Conservation (phyloP, 1,284 basidiomycete genomes). For the Amanita bisporigera region DNA sequence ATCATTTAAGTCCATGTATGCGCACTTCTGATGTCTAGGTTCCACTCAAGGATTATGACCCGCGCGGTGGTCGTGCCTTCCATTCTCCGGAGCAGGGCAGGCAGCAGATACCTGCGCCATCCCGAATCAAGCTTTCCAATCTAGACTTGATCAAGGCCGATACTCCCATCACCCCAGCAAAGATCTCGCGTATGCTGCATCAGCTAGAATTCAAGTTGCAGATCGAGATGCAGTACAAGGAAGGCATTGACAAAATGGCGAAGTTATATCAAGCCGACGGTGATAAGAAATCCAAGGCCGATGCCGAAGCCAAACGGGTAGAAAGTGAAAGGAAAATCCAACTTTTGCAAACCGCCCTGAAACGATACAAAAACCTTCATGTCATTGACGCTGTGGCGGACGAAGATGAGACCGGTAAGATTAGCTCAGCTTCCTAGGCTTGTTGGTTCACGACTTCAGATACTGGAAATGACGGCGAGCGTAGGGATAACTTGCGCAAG, state of each 20-base stretch:
- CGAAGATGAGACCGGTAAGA: conserved; percentile 74
- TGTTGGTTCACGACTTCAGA: conserved; percentile 8
- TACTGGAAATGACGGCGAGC: conserved; percentile 78
- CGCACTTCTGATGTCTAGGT: conserved; percentile 44
- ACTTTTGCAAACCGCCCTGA: conserved; percentile 89
- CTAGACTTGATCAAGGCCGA: conserved; percentile 97
- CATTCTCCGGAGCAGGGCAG: conserved; percentile 51
- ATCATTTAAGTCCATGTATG: conserved; percentile 18
- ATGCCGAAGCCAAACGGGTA: conserved; percentile 92
- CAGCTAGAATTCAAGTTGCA: conserved; percentile 99
- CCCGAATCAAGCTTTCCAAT: conserved; percentile 70
- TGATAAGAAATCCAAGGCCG: conserved; percentile 90
- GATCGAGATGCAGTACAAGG: conserved; percentile 98
- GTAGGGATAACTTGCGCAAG: conserved; percentile 91
- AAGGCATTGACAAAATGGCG: conserved; percentile 99
- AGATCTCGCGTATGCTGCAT: conserved; percentile 98
- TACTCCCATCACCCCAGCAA: conserved; percentile 94
- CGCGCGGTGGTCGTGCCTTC: conserved; percentile 47
- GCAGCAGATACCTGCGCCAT: conserved; percentile 39
- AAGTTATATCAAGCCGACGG: conserved; percentile 94
- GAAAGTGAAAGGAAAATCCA: conserved; percentile 98
- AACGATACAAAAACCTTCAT: conserved; percentile 95
- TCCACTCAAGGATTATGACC: conserved; percentile 57
- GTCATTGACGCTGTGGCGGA: conserved; percentile 90
- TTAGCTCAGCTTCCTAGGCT: conserved; percentile 2